phyloP scores from a whole-genome alignment of 106 monocot genomes.

The Acorus calamus region DNA sequence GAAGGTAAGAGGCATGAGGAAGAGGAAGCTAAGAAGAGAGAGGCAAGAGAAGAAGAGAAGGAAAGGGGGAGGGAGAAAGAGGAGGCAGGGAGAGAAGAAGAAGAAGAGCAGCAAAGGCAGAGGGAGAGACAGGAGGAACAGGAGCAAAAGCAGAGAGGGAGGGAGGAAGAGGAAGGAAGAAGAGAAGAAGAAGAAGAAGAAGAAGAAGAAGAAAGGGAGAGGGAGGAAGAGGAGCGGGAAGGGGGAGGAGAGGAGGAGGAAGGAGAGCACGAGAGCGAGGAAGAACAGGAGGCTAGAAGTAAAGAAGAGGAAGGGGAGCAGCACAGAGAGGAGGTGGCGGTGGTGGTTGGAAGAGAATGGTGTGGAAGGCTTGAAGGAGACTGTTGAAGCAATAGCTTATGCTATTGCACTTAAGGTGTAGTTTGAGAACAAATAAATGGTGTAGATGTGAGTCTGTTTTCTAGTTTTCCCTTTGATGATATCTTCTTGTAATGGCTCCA shows the following conservation, averaged over 20 bases:
- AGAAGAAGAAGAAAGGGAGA: background rate
- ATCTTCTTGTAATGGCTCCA: no score
- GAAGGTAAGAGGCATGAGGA: background rate
- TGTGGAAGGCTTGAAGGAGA: background rate
- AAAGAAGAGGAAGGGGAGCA: background rate
- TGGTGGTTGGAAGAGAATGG: background rate
- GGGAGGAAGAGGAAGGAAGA: slow-evolving; percentile 4
- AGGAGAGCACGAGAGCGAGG: background rate
- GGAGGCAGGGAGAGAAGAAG: background rate
- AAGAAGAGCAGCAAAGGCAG: background rate
- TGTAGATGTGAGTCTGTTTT: no score
- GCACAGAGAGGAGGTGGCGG: background rate
- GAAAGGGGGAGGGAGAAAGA: background rate
- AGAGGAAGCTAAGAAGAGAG: background rate
- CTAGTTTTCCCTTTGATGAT: no score
- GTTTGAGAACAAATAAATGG: no score
- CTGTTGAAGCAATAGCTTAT: no score
- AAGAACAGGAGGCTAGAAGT: background rate
- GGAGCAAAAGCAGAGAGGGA: background rate
- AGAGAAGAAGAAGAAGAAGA: no score
- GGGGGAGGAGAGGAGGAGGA: slow-evolving; percentile 8
- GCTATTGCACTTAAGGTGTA: no score
- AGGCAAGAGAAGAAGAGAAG: background rate
- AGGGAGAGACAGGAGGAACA: background rate
- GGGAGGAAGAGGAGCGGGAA: background rate